Percentiles rank a stretch among this genome's conserved stretches.
Evolutionary conservation across 805 yeast genomes (phyloP).

Genomic region (Starmerella bombicola): DNA sequence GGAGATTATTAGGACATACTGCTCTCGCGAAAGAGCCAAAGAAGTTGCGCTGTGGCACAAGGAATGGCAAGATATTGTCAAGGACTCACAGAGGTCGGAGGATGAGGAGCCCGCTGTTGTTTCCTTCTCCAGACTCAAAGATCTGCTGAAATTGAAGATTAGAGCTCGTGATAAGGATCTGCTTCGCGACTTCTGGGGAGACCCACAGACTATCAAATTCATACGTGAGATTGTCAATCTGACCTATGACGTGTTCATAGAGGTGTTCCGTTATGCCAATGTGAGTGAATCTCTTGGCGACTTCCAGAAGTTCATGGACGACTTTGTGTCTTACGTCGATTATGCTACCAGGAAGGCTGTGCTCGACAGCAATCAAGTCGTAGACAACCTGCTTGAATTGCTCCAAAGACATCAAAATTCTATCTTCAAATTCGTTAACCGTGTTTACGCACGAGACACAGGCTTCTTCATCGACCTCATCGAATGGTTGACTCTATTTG

Average conservation of each 20-base stretch:
- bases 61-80: slow-evolving; percentile 30
- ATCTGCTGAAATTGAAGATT: slow-evolving; percentile 49
- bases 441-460: slow-evolving; percentile 67
- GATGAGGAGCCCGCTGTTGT: slow-evolving; percentile 30
- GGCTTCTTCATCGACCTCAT: slow-evolving; percentile 61
- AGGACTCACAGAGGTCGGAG: slow-evolving; percentile 16
- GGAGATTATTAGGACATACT: slow-evolving; percentile 12
- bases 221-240: slow-evolving; percentile 60
- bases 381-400: slow-evolving; percentile 50
- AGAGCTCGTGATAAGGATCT: slow-evolving; percentile 65
- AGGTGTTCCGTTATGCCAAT: slow-evolving; percentile 52
- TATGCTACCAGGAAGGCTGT: slow-evolving; percentile 38
- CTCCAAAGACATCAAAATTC: slow-evolving; percentile 61
- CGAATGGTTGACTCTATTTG: slow-evolving; percentile 58
- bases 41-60: slow-evolving; percentile 26
- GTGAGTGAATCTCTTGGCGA: slow-evolving; percentile 53
- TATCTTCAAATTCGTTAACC: slow-evolving; percentile 64
- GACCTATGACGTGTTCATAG: slow-evolving; percentile 62
- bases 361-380: slow-evolving; percentile 48
- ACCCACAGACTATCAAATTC: slow-evolving; percentile 65
- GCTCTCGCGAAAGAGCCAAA: slow-evolving; percentile 14
- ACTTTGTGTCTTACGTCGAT: slow-evolving; percentile 48
- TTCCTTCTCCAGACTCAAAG: slow-evolving; percentile 43
- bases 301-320: slow-evolving; percentile 53
- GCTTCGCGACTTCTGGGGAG: slow-evolving; percentile 69